phyloP scores from a whole-genome alignment of 306 rosid species.

The Inga laurina region DNA sequence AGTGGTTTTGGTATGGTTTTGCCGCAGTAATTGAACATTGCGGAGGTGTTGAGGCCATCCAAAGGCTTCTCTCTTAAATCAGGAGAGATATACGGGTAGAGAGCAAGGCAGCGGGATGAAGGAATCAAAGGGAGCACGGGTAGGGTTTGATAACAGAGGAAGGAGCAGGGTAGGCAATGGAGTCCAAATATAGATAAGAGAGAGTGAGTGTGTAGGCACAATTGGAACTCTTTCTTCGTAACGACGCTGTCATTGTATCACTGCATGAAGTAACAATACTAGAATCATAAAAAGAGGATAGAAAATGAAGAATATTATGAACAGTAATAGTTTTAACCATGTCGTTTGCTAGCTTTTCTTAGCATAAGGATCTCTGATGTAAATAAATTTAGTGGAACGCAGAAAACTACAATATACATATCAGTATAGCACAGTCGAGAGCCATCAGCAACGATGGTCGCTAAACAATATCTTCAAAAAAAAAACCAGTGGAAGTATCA shows the following conservation, averaged over 20 bases:
- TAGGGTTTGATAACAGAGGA: conserved; percentile 19
- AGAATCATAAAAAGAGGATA: neutral
- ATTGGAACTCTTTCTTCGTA: neutral
- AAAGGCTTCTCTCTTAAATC: neutral
- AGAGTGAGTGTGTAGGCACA: neutral
- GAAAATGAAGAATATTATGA: neutral
- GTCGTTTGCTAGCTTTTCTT: neutral
- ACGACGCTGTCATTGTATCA: conserved; percentile 16
- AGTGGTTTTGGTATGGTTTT: conserved; percentile 52
- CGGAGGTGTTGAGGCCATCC: conserved; percentile 74
- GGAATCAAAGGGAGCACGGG: conserved; percentile 3
- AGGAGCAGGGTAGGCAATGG: conserved; percentile 6
- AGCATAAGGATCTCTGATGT: neutral
- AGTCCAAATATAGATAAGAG: neutral
- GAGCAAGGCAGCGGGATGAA: neutral
- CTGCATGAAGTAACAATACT: conserved; percentile 36
- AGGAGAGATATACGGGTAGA: neutral
- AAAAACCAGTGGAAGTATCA: neutral
- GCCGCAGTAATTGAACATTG: conserved; percentile 58
- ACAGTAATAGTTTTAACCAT: neutral
- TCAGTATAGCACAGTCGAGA: neutral
- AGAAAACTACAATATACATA: neutral
- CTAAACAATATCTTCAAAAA: neutral
- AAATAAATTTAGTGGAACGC: neutral
- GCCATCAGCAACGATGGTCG: neutral